Evolutionary conservation across 768 basidiomycete species (phyloP).

Genomic region (Pleurotus djamor): DNA sequence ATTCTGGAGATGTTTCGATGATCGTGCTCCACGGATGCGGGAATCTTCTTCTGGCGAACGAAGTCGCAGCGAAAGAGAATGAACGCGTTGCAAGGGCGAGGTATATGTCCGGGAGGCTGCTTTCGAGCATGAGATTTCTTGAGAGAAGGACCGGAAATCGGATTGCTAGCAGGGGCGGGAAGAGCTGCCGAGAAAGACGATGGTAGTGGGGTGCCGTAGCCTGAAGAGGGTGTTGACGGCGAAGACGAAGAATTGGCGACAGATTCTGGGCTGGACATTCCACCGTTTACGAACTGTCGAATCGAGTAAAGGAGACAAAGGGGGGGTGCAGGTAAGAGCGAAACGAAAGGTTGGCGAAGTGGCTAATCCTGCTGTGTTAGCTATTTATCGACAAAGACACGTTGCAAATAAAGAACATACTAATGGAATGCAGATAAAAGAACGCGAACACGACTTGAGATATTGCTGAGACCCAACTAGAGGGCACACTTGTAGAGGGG

Average conservation of each 20-base stretch:
- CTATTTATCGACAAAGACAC: slow-evolving; percentile 7
- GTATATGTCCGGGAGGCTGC: slow-evolving; percentile 54
- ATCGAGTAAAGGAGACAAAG: background rate
- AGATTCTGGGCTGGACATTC: background rate
- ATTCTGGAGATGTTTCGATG: slow-evolving; percentile 70
- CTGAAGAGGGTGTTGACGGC: background rate
- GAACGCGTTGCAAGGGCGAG: slow-evolving; percentile 76
- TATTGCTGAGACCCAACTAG: background rate
- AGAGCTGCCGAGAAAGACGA: background rate
- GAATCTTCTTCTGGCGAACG: slow-evolving; percentile 58
- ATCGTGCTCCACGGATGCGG: slow-evolving; percentile 53
- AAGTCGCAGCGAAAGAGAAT: slow-evolving; percentile 79
- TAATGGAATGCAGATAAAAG: slow-evolving; percentile 5
- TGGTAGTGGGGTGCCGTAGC: background rate
- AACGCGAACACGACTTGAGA: background rate
- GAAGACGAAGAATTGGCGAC: background rate
- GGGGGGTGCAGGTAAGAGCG: background rate
- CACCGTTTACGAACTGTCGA: background rate
- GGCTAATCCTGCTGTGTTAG: background rate
- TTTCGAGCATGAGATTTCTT: slow-evolving; percentile 38
- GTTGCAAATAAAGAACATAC: slow-evolving; percentile 9
- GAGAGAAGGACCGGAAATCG: background rate
- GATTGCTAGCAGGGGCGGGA: background rate
- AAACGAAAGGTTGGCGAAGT: background rate
- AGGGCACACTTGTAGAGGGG: background rate